These are phyloP conservation scores for Heteromeles arbutifolia DNA, from an alignment of 306 rosid genomes.

Conservation along the genomic window DNA sequence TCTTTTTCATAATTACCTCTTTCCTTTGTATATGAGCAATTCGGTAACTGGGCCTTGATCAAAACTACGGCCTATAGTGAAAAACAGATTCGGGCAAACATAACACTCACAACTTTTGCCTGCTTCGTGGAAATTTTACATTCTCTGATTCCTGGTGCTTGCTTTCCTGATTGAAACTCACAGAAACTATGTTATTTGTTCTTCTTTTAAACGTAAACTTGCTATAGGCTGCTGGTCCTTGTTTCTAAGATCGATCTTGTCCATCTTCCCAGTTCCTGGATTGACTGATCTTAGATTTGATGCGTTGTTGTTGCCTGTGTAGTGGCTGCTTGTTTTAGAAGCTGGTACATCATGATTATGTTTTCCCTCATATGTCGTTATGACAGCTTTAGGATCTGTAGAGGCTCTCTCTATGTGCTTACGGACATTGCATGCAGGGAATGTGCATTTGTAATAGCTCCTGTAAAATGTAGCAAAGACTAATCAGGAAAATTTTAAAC, in stretches of 20 bases:
- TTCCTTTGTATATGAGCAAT: slow-evolving; percentile 11
- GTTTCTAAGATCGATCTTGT: slow-evolving; percentile 22
- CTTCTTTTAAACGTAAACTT: slow-evolving; percentile 59
- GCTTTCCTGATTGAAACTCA: not conserved
- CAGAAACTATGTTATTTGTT: slow-evolving; percentile 45
- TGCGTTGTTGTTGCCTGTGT: slow-evolving; percentile 37
- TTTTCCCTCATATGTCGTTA: slow-evolving; percentile 87
- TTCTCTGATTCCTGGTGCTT: not conserved
- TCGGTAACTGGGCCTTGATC: slow-evolving; percentile 24
- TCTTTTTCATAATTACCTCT: not conserved
- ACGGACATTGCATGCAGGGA: slow-evolving; percentile 66
- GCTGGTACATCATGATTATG: slow-evolving; percentile 90
- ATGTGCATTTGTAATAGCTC: slow-evolving; percentile 95
- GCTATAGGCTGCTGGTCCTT: slow-evolving; percentile 48
- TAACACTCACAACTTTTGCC: slow-evolving; percentile 22
- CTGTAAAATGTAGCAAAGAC: slow-evolving; percentile 28
- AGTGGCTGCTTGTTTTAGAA: slow-evolving; percentile 62
- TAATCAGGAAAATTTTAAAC: slow-evolving; percentile 5
- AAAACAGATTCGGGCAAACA: slow-evolving; percentile 16
- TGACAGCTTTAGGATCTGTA: slow-evolving; percentile 77
- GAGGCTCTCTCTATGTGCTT: slow-evolving; percentile 90
- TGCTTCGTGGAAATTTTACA: slow-evolving; percentile 4
- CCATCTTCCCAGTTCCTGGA: slow-evolving; percentile 22
- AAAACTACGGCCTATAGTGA: slow-evolving; percentile 36
- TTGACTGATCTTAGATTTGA: slow-evolving; percentile 35